These are phyloP conservation scores for Flagelloscypha sp. DNA, from an alignment of 768 basidiomycete species.

Conservation along the genomic window DNA sequence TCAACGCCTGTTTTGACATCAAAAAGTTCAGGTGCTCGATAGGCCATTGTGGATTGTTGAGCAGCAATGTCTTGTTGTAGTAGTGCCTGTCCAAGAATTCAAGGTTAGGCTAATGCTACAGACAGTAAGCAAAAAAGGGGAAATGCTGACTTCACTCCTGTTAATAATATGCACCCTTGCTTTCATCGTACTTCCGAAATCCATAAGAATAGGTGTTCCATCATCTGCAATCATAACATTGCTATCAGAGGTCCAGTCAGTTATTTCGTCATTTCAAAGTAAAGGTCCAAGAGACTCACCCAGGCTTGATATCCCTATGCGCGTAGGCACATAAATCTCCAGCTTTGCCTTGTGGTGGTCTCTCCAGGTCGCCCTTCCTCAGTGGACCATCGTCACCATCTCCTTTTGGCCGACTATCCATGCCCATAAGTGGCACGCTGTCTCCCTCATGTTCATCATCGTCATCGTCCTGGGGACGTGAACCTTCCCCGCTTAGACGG, in stretches of 20 bases:
- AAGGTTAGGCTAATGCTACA: conserved; percentile 4
- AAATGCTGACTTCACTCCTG: conserved; percentile 57
- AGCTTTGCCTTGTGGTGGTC: conserved; percentile 24
- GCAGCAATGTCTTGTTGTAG: conserved; percentile 75
- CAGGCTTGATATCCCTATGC: conserved; percentile 94
- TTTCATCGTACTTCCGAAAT: conserved; percentile 88
- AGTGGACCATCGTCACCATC: conserved; percentile 74
- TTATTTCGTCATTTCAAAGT: neutral
- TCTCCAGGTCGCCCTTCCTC: conserved; percentile 65
- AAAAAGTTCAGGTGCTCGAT: conserved; percentile 94
- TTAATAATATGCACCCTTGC: conserved; percentile 78
- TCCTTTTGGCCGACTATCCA: conserved; percentile 70
- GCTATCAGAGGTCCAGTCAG: too few relatives aligned
- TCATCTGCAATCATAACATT: conserved; percentile 98
- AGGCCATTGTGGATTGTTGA: conserved; percentile 98
- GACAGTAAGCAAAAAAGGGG: neutral
- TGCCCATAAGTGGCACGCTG: too few relatives aligned
- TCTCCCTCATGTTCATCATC: conserved; percentile 29
- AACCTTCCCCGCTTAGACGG: conserved; percentile 9
- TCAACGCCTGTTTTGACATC: conserved; percentile 88
- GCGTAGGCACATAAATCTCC: conserved; percentile 81
- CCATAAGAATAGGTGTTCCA: conserved; percentile 91
- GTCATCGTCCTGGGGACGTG: too few relatives aligned
- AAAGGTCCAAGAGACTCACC: conserved; percentile 39
- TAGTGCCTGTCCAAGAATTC: neutral